Conservation (phyloP, 176 grass and related monocot species). For the Bothriochloa decipiens region DNA sequence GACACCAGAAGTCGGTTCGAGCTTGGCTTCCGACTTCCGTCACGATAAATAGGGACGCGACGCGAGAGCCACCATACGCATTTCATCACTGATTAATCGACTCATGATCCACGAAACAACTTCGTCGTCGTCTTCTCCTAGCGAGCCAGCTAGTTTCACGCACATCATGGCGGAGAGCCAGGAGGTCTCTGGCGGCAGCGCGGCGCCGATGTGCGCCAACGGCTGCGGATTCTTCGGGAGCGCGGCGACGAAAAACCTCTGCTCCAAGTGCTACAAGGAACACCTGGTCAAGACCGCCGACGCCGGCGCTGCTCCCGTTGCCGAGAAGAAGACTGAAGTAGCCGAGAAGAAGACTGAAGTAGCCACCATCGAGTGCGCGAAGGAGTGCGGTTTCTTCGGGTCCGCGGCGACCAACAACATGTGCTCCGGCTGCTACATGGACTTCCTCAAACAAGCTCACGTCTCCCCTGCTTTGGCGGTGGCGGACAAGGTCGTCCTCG, state of each 20-base stretch:
- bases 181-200: not conserved
- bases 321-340: not conserved
- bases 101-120: no score
- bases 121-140: no score
- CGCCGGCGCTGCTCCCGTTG: not conserved
- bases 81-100: no score
- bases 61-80: no score
- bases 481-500: not conserved
- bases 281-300: not conserved
- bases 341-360: not conserved
- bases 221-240: slow-evolving; percentile 57
- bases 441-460: not conserved
- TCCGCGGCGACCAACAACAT: slow-evolving; percentile 34
- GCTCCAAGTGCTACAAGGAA: slow-evolving; percentile 53
- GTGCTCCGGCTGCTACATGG: slow-evolving; percentile 56
- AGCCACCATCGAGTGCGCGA: slow-evolving; percentile 6
- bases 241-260: slow-evolving; percentile 39
- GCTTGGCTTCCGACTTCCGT: no score
- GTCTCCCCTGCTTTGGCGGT: not conserved
- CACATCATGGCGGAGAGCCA: not conserved
- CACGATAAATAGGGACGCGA: not conserved
- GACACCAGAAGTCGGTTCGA: not conserved
- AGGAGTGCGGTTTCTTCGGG: slow-evolving; percentile 58
- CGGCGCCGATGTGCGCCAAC: slow-evolving; percentile 27
- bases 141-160: no score